phyloP scores from a whole-genome alignment of 148 eudicot species.

The Suaeda aralocaspica region DNA sequence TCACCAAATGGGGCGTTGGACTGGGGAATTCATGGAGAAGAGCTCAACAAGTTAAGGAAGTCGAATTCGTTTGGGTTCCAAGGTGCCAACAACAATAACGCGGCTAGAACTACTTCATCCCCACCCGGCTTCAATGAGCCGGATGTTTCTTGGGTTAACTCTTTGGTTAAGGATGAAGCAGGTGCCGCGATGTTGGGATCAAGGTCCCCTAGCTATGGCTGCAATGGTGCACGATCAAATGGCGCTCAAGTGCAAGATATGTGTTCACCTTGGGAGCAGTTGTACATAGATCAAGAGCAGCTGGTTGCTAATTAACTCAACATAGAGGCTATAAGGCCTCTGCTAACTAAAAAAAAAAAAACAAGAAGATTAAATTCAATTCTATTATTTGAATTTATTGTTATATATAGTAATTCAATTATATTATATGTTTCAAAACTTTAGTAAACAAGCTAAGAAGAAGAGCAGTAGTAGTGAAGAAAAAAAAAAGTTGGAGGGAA shows the following conservation, averaged over 20 bases:
- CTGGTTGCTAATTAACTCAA: slow-evolving; percentile 31
- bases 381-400: slow-evolving; percentile 22
- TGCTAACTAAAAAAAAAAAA: slow-evolving; percentile 7
- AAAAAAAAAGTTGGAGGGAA: not conserved
- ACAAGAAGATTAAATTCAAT: slow-evolving; percentile 10
- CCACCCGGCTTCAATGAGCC: slow-evolving; percentile 51
- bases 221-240: slow-evolving; percentile 15
- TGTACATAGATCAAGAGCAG: slow-evolving; percentile 89
- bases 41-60: slow-evolving; percentile 61
- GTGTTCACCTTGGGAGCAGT: slow-evolving; percentile 61
- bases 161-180: slow-evolving; percentile 74
- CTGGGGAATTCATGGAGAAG: slow-evolving; percentile 75
- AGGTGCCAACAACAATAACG: slow-evolving; percentile 5
- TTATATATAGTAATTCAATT: not conserved
- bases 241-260: slow-evolving; percentile 20
- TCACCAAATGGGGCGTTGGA: slow-evolving; percentile 68
- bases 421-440: no score
- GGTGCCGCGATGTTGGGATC: slow-evolving; percentile 30
- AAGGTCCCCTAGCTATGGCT: slow-evolving; percentile 26
- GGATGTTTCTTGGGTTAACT: slow-evolving; percentile 87
- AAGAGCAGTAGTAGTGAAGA: not conserved
- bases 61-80: slow-evolving; percentile 70
- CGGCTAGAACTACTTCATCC: not conserved
- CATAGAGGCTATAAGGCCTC: not conserved
- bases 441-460: no score